These are phyloP conservation scores for Pulveroboletus frians DNA, from an alignment of 768 basidiomycete genomes.

Conservation along the genomic window DNA sequence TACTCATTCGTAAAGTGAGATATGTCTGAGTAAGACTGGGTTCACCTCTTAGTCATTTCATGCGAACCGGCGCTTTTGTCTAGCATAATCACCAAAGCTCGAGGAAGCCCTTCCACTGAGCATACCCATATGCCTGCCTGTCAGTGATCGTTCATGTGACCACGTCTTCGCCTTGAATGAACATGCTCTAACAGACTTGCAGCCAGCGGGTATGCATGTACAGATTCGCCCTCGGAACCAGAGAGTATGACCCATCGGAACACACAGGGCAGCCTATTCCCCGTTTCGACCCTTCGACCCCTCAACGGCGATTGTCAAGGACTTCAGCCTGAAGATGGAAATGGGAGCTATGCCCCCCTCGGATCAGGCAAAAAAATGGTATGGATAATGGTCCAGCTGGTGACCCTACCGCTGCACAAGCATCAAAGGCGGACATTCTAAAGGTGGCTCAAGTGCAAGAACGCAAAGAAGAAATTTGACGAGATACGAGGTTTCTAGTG, in stretches of 20 bases:
- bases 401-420: neutral
- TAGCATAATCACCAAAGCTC: slow-evolving; percentile 47
- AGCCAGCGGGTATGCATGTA: slow-evolving; percentile 12
- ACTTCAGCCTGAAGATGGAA: neutral
- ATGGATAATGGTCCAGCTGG: neutral
- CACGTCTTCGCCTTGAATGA: neutral
- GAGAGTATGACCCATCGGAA: slow-evolving; percentile 4
- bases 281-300: neutral
- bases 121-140: slow-evolving; percentile 26
- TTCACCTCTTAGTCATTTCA: slow-evolving; percentile 47
- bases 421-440: neutral
- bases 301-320: neutral
- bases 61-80: slow-evolving; percentile 60
- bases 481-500: slow-evolving; percentile 25
- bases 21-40: no score
- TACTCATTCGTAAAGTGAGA: slow-evolving; percentile 42
- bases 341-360: neutral
- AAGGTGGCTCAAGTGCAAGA: slow-evolving; percentile 3
- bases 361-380: slow-evolving; percentile 4
- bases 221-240: neutral
- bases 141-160: slow-evolving; percentile 32
- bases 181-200: slow-evolving; percentile 4
- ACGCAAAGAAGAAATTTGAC: slow-evolving; percentile 16
- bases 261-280: slow-evolving; percentile 15
- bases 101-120: slow-evolving; percentile 33